Evolutionary conservation across 768 basidiomycete species (phyloP), one percentile per base, ranked within the genome.

Genomic region (Cubamyces sp.): DNA sequence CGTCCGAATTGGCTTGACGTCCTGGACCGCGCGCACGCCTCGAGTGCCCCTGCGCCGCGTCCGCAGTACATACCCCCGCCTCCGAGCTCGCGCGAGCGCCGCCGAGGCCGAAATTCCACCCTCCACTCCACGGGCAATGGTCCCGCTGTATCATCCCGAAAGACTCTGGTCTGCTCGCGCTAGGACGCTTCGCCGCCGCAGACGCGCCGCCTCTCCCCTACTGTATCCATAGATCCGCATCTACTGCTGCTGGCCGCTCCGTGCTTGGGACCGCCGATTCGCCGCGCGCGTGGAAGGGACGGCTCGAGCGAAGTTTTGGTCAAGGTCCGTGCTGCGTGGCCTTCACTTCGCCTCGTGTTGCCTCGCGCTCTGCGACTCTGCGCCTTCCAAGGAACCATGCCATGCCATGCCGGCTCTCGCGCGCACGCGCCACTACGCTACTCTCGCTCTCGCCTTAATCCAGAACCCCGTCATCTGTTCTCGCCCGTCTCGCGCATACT

Each of bases 221-320:
- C 48, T 57, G 51, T 56, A 58, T 57, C 62, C 51, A 57, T 63
- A 57, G 57, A 46, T 26, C 39, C 56, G 28, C 15, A 23, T 41
- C 34, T 37, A 51, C 3, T 41, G 52, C 54, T 19, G 34, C 34
- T 34, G 34, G 34, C 34, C 34, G 9, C 34, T 34, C 34, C 34
- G 34, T 34, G 34, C 43, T 19, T 23, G 37, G 43, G 19, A 51
- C 37, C 25, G 14, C 49, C 26, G n/a, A n/a, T 37, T 48, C 19
- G 34, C 26, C 28, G 48, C 26, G 45, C 19, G 14, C 48, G 3
- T 26, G 48, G 25, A 23, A 3, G 48, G 34, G 34, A 6, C 34
- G 34, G 34, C 11, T 34, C 34, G 34, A 34, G 9, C 34, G 34
- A 34, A 34, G 34, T 1, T 34, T 1, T 34, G 34, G 34, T 11